Evolutionary conservation across 345 rosid species (phyloP).

Genomic region (Angophora floribunda): DNA sequence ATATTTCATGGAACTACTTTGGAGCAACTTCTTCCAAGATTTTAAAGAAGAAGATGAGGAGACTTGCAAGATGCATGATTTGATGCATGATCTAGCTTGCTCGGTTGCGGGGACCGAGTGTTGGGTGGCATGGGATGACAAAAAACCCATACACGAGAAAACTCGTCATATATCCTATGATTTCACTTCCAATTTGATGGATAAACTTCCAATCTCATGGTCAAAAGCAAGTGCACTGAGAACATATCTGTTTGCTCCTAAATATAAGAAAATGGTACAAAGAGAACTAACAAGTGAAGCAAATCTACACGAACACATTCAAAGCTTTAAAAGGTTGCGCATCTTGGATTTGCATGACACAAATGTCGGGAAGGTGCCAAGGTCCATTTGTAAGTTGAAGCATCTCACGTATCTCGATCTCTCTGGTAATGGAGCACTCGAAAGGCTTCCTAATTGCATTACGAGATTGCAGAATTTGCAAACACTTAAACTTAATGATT

Average conservation of each 20-base stretch:
- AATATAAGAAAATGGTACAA: rapidly evolving
- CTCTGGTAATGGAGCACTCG: rapidly evolving
- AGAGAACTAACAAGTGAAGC: neutral
- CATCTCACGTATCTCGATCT: neutral
- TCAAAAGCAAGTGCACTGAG: neutral
- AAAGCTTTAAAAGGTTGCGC: neutral
- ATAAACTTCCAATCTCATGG: neutral
- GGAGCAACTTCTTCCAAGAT: neutral
- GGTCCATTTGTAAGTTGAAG: neutral
- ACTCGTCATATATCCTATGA: neutral
- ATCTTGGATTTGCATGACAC: too few relatives aligned
- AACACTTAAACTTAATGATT: neutral
- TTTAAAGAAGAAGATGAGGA: neutral
- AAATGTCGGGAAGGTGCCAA: neutral
- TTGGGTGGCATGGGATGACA: neutral
- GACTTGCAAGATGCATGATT: neutral
- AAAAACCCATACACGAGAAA: neutral
- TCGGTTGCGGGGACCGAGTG: neutral
- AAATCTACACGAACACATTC: neutral
- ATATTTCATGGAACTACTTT: neutral
- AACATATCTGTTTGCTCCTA: rapidly evolving
- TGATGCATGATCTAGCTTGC: neutral
- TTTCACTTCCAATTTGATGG: neutral
- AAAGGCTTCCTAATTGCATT: neutral
- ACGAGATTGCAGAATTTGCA: neutral